Percentiles rank a stretch among this genome's conserved stretches.
phyloP scores from a whole-genome alignment of 176 grass and related monocot genomes.

The Poa pratensis region DNA sequence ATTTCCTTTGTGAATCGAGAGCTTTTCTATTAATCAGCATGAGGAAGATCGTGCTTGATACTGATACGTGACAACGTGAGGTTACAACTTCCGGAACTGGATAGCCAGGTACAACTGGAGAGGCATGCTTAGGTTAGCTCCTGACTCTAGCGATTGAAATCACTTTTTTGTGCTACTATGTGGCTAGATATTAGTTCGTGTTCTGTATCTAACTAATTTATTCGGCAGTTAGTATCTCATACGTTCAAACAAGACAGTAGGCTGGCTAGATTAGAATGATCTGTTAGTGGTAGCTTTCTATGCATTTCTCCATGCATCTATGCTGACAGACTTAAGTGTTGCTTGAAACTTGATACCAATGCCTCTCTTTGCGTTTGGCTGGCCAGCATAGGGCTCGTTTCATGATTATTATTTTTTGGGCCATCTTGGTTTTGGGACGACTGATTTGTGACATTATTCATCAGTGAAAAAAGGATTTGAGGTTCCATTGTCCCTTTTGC shows the following conservation, averaged over 20 bases:
- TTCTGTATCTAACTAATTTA: neutral
- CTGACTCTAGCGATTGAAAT: neutral
- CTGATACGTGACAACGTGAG: no score
- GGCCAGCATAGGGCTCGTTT: neutral
- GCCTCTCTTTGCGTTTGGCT: neutral
- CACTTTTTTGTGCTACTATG: neutral
- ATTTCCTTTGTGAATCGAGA: no score
- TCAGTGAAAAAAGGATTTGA: no score
- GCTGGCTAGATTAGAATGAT: neutral
- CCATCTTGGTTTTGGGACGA: neutral
- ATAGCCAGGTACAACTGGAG: no score
- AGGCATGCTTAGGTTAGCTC: neutral
- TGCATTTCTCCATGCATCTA: neutral
- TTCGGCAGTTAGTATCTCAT: neutral
- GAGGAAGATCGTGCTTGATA: no score
- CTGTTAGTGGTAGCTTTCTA: neutral
- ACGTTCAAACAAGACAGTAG: neutral
- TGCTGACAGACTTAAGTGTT: neutral
- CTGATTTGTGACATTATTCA: neutral
- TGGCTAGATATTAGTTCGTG: neutral
- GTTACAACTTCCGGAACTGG: no score
- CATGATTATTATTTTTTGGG: neutral
- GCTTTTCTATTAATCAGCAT: neutral
- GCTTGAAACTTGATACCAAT: no score
- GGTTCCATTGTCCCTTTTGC: neutral